Percentiles rank a stretch among this genome's conserved stretches.
phyloP scores from a whole-genome alignment of 805 yeast genomes.

The Yarrowia porcina region DNA sequence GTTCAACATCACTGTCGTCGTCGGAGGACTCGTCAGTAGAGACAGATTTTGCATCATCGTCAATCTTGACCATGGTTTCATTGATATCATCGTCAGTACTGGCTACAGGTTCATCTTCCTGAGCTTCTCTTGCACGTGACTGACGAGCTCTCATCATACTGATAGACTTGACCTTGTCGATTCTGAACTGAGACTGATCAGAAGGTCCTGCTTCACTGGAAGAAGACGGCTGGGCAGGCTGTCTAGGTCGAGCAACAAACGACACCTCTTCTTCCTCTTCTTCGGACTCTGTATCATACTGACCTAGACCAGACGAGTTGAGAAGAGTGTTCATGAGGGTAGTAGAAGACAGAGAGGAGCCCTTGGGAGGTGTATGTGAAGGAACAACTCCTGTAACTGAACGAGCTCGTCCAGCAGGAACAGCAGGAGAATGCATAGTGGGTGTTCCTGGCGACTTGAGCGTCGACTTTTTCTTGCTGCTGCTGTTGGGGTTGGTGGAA shows the following conservation, averaged over 20 bases:
- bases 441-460: constrained; percentile 7
- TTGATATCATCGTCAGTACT: constrained; percentile 7
- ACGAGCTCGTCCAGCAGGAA: neutral
- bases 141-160: constrained; percentile 6
- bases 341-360: constrained; percentile 17
- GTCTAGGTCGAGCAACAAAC: neutral
- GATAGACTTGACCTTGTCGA: constrained; percentile 18
- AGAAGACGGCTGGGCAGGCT: neutral
- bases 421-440: neutral
- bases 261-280: constrained; percentile 6
- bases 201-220: neutral
- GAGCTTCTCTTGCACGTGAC: neutral
- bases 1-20: constrained; percentile 24
- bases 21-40: constrained; percentile 17
- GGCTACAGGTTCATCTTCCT: neutral
- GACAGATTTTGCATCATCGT: neutral
- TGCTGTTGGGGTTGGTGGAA: neutral
- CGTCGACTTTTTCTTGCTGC: constrained; percentile 10
- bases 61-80: neutral
- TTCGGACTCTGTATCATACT: constrained; percentile 6
- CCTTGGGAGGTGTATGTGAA: constrained; percentile 4
- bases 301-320: constrained; percentile 16
- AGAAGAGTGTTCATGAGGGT: constrained; percentile 20
- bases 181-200: neutral
- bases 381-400: neutral